Evolutionary conservation across 495 filamentous ascomycete species (phyloP), one percentile per base, ranked within the genome.

Genomic region (Daldinia vernicosa): DNA sequence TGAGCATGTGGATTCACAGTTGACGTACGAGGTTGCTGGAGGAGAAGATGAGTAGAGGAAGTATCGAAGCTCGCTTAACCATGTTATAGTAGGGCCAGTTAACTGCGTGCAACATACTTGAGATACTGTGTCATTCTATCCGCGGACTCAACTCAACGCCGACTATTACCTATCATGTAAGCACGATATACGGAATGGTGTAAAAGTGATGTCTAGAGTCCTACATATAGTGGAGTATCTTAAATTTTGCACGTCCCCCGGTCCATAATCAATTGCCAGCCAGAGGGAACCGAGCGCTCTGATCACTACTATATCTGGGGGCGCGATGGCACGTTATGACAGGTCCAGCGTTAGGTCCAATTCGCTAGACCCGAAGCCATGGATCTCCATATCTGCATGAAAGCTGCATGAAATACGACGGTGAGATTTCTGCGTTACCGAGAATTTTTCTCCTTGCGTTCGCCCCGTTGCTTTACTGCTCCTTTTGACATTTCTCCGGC

Each of bases 231-330:
- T 32, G 24, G 6, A 47, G 17, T 22, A 24, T 47, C n/a, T 15
- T 22, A 17, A 19, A 47, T 17, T 22, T 56, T 56, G 17, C 30
- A 24, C 32, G 54, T 26, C 30, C 54, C 19, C 15, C 32, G 27
- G 19, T 47, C 43, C 43, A 28, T n/a, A 37, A 54, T 22, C 43
- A 22, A 47, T 47, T 47, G 35, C 51, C 47, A 54, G 47, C 12
- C n/a, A n/a, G n/a, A n/a, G n/a, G 53, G 62, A 65, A 66, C 62
- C 68, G 63, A 71, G 52, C 56, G 15, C 58, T 63, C 59, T 24
- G 59, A 71, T 63, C 63, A 52, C 39, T 60, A 9, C 69, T 71
- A 22, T 27, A 63, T 71, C 37, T 28, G 32, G 59, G 59, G 14
- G 24, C 12, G 8, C 14, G 24, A 28, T 56, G 62, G 62, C 4